Evolutionary conservation across 148 eudicot species (phyloP), one percentile per base, ranked within the genome.

Genomic region (Simmondsia chinensis): DNA sequence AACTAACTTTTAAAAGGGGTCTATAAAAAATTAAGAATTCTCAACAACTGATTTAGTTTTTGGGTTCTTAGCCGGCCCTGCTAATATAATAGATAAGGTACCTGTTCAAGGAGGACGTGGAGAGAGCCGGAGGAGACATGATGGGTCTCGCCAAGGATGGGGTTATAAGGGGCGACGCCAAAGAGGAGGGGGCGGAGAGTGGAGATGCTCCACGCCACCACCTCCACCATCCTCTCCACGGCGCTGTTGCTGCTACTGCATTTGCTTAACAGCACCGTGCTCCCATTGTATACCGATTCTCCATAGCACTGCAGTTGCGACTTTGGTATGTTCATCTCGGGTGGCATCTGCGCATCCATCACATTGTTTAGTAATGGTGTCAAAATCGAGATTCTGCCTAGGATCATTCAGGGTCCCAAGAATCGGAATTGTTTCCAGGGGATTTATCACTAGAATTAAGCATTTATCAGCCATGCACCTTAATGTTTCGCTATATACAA

Each of bases 111-210:
- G 2, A 82, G 76, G 31, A 87, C 76, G 34, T 82, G 76, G 8
- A 87, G 77, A 8, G 69, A 50, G 42, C 73, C 84, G 34, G 61
- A 52, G n/a, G 96, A 79, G 45, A 66, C 84, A 61, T 82, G 96
- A 56, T 87, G 96, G 52, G 94, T 82, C 52, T 87, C 96, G 16
- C 96, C 96, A 51, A 87, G 96, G 32, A 69, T 38, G 20, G 96
- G 94, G 55, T 87, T 87, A 22, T 73, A 87, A 20, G 96, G 96
- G 12, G 79, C 81, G 10, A 73, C 68, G 3, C 96, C 96, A 39
- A 87, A 82, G 60, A 46, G 42, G 20, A 87, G 51, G 16, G 96
- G 87, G 17, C 96, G 73, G 0, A 65, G 0, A 7, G 77, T 79
- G 1, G 87, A 82, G 25, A 87, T 59, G 63, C 64, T 64, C 96